Base-by-base conservation (phyloP, 306 rosid species). In the Cicer cuneatum region DNA sequence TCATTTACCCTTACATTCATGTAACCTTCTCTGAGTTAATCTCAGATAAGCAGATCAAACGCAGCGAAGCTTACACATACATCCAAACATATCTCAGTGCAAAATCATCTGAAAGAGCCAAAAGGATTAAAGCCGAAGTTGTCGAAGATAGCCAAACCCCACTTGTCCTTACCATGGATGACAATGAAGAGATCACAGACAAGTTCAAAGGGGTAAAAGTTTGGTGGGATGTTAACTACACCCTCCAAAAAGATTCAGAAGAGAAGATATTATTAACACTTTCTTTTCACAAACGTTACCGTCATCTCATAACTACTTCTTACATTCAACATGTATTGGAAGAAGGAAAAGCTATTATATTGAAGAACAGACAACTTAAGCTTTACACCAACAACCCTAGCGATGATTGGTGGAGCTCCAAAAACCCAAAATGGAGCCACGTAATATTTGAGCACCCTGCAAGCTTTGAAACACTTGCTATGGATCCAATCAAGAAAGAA, bases 401-500 rank as follows among this genome's bases (percentile, higher is more conserved):
- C 10, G 7, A 60, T 7, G 40, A 38, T 7, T 74, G 87, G 87
- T 19, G 12, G 7, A 43, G 71, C 1, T 67, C 35, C 53, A 85
- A 69, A 6, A 29, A 52, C 0, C 8, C 83, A 0, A 78, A 83
- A 15, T 89, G 93, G 93, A 89, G 85, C 57, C 84, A 82, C 21
- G 81, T 85, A 1, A 57, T 67, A 1, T 89, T 91, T 6, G 89
- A 91, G 72, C 97, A 91, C 13, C 95, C 97, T 1, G 83, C 88
- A 0, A 78, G 75, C 0, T 89, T 91, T 51, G 58, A 59, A 0
- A 86, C 90, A 0, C 54, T 86, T 0, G 97, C 89, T 0, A 81
- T 91, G 90, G 90, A 91, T 7, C 49, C 62, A 0, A 37, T 45
- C 3, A 78, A 74, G 81, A 91, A 91, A 74, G 58, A 87, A 11